Evolutionary conservation across 2,329 filamentous ascomycete genomes (phyloP).

Genomic region (Colletotrichum coccodes): DNA sequence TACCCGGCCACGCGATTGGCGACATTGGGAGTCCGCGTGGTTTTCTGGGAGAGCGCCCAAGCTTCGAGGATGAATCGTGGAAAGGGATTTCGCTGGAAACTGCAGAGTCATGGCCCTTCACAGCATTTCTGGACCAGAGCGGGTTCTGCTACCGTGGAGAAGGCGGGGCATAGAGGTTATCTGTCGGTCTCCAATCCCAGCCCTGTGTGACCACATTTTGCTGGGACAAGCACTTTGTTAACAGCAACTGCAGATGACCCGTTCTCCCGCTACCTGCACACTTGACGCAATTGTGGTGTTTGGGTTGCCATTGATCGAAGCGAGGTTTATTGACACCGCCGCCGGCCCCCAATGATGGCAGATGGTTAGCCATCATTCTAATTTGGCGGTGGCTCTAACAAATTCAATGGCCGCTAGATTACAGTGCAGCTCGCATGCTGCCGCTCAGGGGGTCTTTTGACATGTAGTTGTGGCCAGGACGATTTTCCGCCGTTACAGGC

Average conservation of each 20-base stretch:
- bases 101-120: constrained; percentile 8
- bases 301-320: not conserved
- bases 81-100: not conserved
- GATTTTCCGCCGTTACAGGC: not conserved
- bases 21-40: constrained; percentile 2
- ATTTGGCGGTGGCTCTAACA: constrained; percentile 23
- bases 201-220: not conserved
- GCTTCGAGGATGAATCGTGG: not conserved
- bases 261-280: not conserved
- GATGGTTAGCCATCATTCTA: not conserved
- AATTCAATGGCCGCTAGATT: not conserved
- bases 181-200: not conserved
- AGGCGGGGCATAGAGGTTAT: not conserved
- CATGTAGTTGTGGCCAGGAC: not conserved
- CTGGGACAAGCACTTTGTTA: not conserved
- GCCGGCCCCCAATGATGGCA: not conserved
- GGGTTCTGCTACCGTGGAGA: not conserved
- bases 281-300: not conserved
- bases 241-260: not conserved
- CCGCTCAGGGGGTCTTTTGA: not conserved
- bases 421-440: not conserved
- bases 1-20: constrained; percentile 16
- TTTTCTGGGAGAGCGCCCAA: not conserved
- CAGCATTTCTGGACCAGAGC: not conserved
- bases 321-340: not conserved